Base-by-base conservation (phyloP, 176 grass and related monocot genomes). In the Olyra latifolia region DNA sequence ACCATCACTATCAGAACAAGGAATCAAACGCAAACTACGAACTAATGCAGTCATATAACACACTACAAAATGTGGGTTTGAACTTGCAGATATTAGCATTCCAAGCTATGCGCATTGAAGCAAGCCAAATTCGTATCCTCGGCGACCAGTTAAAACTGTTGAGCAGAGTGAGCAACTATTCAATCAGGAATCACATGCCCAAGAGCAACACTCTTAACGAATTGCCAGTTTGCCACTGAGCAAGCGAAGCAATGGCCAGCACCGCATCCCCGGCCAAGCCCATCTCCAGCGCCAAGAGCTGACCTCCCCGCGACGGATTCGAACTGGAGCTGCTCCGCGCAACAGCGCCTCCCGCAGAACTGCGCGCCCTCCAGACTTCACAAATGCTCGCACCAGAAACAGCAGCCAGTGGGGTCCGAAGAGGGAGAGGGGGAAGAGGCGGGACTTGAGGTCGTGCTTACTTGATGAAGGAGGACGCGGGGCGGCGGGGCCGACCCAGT, bases 381-480 rank as follows among this genome's bases (percentile, higher is more conserved):
- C 32, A 15, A 11, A 3, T 40, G 20, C 49, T 39, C 75, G 29
- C n/a, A 38, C 29, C 30, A 45, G 59, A 86, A 67, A 39, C 84
- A 75, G 68, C 41, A 22, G n/a, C 7, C n/a, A 58, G 9, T 17
- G 32, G n/a, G 66, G 25, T 42, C 75, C 30, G 40, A 27, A 38
- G 43, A 20, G 22, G 42, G 2, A 15, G 39, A 1, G 22, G 4
- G 11, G 17, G 12, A n/a, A 16, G 6, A 8, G 56, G 43, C 17
- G 9, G 46, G 3, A 11, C 10, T 20, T 7, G 29, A 6, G 20
- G 44, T 1, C 14, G 76, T 5, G n/a, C 77, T 77, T 81, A 89
- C 88, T 86, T 89, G 83, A 89, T 89, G 72, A 89, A 82, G 59
- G 88, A 86, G 46, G 58, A 77, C 12, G 59, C 5, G 5, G 66